Evolutionary conservation across 2,329 filamentous ascomycete species (phyloP).

Genomic region (Neopestalotiopsis sp.): DNA sequence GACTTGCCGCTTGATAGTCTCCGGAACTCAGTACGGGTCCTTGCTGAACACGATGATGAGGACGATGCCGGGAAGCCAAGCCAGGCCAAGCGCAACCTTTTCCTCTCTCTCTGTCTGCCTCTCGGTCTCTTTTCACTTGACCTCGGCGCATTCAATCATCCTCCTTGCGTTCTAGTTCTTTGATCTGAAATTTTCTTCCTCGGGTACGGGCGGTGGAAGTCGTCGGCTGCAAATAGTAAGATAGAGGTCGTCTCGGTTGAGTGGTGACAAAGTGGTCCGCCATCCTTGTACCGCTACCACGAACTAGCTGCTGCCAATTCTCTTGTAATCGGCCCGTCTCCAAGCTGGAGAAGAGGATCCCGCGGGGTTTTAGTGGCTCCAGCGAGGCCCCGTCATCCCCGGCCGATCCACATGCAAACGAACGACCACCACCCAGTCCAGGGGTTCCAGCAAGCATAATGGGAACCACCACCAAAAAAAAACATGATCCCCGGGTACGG

Average conservation of each 20-base stretch:
- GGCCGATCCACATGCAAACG: slow-evolving; percentile 1
- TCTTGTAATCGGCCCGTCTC: slow-evolving; percentile 15
- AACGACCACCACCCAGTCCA: not conserved
- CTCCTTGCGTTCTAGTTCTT: not conserved
- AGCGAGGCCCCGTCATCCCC: slow-evolving; percentile 10
- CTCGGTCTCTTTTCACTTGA: not conserved
- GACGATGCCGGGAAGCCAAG: no score
- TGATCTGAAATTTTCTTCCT: not conserved
- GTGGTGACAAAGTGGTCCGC: not conserved
- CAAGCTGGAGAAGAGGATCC: slow-evolving; percentile 12
- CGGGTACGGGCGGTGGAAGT: not conserved
- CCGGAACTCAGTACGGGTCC: no score
- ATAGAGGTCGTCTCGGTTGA: no score
- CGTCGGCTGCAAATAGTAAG: not conserved
- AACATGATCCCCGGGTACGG: not conserved
- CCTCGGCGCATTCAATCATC: not conserved
- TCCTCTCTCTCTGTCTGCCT: not conserved
- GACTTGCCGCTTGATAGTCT: not conserved
- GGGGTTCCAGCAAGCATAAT: not conserved
- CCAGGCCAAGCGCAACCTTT: not conserved
- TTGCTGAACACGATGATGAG: no score
- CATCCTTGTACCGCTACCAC: not conserved
- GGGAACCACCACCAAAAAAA: not conserved
- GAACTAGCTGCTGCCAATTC: not conserved
- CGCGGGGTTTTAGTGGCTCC: slow-evolving; percentile 13